Conservation (phyloP, 306 rosid species). For the Prosopis cineraria region DNA sequence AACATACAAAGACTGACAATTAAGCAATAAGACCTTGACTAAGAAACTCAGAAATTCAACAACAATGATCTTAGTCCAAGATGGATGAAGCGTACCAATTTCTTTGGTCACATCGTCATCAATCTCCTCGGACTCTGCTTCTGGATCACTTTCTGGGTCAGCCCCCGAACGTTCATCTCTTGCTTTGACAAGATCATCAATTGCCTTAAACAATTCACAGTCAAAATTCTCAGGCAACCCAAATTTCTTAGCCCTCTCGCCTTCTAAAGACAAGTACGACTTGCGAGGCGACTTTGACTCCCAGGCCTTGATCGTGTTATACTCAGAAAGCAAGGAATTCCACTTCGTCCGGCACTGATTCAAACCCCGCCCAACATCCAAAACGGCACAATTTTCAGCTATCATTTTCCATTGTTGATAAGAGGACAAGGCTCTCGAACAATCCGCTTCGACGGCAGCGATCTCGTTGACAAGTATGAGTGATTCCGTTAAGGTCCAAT, state of each 20-base stretch:
- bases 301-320: constrained; percentile 33
- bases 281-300: constrained; percentile 22
- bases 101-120: constrained; percentile 45
- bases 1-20: neutral
- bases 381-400: constrained; percentile 57
- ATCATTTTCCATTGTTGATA: constrained; percentile 64
- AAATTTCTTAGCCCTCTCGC: constrained; percentile 35
- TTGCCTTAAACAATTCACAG: constrained; percentile 52
- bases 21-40: constrained; percentile 32
- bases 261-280: constrained; percentile 42
- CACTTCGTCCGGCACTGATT: constrained; percentile 60
- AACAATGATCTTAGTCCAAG: neutral
- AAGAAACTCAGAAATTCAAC: neutral
- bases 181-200: constrained; percentile 43
- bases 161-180: constrained; percentile 50
- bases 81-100: constrained; percentile 49
- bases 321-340: constrained; percentile 46
- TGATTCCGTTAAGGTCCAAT: constrained; percentile 46
- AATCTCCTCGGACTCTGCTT: constrained; percentile 39
- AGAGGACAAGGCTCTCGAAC: constrained; percentile 45
- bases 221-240: constrained; percentile 63
- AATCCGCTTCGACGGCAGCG: constrained; percentile 61
- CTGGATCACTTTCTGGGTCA: constrained; percentile 60
- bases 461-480: constrained; percentile 58
- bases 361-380: constrained; percentile 47